These are phyloP conservation scores for Cordyceps cicadae DNA, from an alignment of 2,329 filamentous ascomycete genomes.

Conservation along the genomic window DNA sequence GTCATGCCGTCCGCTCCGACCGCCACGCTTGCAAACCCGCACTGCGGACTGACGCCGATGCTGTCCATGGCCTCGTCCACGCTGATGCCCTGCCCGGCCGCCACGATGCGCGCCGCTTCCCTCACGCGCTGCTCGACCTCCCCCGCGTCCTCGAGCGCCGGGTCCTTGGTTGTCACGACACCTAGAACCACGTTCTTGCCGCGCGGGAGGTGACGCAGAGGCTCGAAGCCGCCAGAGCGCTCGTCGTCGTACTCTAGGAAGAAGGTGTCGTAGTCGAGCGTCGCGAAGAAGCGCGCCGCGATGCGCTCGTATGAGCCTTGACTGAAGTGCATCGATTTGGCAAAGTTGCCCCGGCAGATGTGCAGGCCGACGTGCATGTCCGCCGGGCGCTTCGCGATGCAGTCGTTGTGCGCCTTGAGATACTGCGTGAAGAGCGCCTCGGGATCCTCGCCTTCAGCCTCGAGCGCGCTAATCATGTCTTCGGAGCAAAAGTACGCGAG, in stretches of 20 bases:
- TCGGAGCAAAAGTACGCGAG: slow-evolving; percentile 60
- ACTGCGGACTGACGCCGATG: slow-evolving; percentile 61
- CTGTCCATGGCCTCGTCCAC: slow-evolving; percentile 56
- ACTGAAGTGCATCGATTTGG: slow-evolving; percentile 54
- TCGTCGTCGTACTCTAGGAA: slow-evolving; percentile 54
- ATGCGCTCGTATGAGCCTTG: slow-evolving; percentile 57
- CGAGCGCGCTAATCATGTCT: slow-evolving; percentile 52
- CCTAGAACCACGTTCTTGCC: slow-evolving; percentile 56
- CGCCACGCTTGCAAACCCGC: slow-evolving; percentile 61
- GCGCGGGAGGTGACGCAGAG: slow-evolving; percentile 48
- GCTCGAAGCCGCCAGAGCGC: slow-evolving; percentile 54
- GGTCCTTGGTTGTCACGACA: slow-evolving; percentile 53
- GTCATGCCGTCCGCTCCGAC: slow-evolving; percentile 56
- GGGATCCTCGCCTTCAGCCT: slow-evolving; percentile 49
- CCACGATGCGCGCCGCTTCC: slow-evolving; percentile 56
- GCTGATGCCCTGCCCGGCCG: slow-evolving; percentile 52
- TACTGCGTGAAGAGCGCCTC: slow-evolving; percentile 62
- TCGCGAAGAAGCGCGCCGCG: slow-evolving; percentile 50
- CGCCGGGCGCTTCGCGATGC: slow-evolving; percentile 49
- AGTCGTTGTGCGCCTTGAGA: slow-evolving; percentile 66
- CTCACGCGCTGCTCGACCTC: slow-evolving; percentile 46
- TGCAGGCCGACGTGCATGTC: slow-evolving; percentile 67
- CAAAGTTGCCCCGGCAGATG: slow-evolving; percentile 51
- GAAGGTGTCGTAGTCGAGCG: slow-evolving; percentile 52
- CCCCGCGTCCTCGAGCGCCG: slow-evolving; percentile 46